These are phyloP conservation scores for Phialemoniopsis sp. DNA, from an alignment of 2,329 filamentous ascomycete species.

Conservation along the genomic window DNA sequence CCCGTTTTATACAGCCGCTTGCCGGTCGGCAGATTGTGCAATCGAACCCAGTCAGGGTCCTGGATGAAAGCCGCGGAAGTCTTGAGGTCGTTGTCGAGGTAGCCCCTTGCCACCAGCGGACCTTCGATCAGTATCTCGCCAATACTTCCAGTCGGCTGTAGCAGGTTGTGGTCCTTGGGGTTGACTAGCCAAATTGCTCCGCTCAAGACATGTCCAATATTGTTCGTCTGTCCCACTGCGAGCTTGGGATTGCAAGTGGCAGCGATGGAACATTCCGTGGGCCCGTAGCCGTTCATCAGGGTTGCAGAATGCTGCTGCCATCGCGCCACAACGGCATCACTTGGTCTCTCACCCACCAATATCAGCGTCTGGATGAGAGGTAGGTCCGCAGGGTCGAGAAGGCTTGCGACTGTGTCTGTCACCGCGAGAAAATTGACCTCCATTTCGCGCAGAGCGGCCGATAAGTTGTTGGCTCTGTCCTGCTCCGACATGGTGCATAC, in stretches of 20 bases:
- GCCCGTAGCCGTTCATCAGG: slow-evolving; percentile 35
- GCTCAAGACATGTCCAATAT: too few species aligned
- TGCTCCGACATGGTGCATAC: slow-evolving; percentile 31
- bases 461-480: slow-evolving; percentile 26
- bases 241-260: too few species aligned
- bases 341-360: slow-evolving; percentile 22
- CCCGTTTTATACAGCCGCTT: slow-evolving; percentile 4
- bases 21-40: too few species aligned
- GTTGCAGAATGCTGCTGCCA: too few species aligned
- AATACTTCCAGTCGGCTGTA: slow-evolving; percentile 21
- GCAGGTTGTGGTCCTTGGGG: slow-evolving; percentile 15
- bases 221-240: too few species aligned
- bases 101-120: slow-evolving; percentile 44
- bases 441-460: slow-evolving; percentile 12
- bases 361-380: slow-evolving; percentile 11
- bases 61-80: not conserved
- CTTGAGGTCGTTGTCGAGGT: slow-evolving; percentile 22
- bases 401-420: slow-evolving; percentile 11
- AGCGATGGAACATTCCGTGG: too few species aligned
- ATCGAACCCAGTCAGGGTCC: slow-evolving; percentile 1
- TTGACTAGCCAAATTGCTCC: slow-evolving; percentile 21
- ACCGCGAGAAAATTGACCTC: slow-evolving; percentile 9
- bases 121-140: slow-evolving; percentile 33
- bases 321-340: slow-evolving; percentile 14
- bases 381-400: slow-evolving; percentile 7